Base-by-base conservation (phyloP, 148 eudicot species). In the Fagopyrum tataricum region DNA sequence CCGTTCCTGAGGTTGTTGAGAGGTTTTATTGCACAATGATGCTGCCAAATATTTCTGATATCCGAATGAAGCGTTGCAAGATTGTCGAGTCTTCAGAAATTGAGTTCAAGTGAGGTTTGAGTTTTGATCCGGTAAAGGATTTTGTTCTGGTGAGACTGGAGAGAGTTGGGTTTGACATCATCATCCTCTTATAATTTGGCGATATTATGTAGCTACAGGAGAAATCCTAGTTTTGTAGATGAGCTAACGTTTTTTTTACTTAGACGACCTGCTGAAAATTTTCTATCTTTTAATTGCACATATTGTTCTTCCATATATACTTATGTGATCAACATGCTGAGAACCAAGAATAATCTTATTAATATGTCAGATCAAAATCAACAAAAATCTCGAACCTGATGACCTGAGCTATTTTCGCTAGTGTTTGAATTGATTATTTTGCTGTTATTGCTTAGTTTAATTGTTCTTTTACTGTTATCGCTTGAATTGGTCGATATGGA, bases 181-280 rank as follows among this genome's bases (percentile, higher is more conserved):
- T 14, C 18, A 26, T 23, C 5, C 7, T 39, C 39, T 64, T 39
- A 31, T 6, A 31, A 46, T 31, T 31, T 64, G 69, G 69, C 44
- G 20, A 64, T 37, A 14, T 64, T 64, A 64, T 64, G 69, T 64
- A 64, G 69, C n/a, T 64, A 37, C 44, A 64, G 69, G 69, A 39
- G 69, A 39, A 64, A 64, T 64, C 69, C 69, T 64, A 64, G 69
- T 64, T 64, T 64, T 64, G 69, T 64, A 64, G 69, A 64, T 37
- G 69, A 64, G 69, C 69, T 64, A 64, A 64, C 44, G 43, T 14
- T 64, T 42, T 14, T 64, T 64, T 24, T 10, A 18, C 26, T 23
- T 23, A 58, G 31, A 37, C 39, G 44, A 64, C 20, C 40, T 64
- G 69, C 39, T 64, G 69, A 64, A 31, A 64, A 23, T 64, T 55